phyloP scores from a whole-genome alignment of 169 alveolate species.

The Eimeria tenella region DNA sequence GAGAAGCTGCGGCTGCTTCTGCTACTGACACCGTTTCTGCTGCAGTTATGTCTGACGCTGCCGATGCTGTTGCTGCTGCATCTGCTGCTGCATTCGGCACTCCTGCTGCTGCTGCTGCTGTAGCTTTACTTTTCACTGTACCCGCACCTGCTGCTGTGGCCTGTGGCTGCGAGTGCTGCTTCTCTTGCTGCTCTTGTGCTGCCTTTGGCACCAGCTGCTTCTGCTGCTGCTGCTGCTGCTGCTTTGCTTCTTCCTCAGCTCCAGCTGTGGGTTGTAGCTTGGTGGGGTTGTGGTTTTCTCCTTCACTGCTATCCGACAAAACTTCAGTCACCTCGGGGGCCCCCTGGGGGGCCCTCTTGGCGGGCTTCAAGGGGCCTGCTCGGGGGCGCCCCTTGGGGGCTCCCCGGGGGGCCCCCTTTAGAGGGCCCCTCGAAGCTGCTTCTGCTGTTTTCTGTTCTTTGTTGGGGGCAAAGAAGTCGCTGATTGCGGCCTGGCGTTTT shows the following conservation, averaged over 20 bases:
- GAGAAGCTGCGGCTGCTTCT: background rate
- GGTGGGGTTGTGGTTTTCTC: slow-evolving; percentile 19
- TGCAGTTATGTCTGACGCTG: background rate
- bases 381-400: background rate
- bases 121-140: background rate
- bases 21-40: background rate
- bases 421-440: background rate
- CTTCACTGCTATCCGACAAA: slow-evolving; percentile 9
- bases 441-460: background rate
- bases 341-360: too few species aligned
- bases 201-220: background rate
- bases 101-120: slow-evolving; percentile 43
- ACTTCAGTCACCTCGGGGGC: background rate
- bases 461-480: slow-evolving; percentile 6
- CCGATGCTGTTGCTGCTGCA: background rate
- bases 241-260: background rate
- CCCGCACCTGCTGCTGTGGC: background rate
- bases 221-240: background rate
- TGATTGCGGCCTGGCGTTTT: slow-evolving; percentile 12
- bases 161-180: background rate
- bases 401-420: background rate
- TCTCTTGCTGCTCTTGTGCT: background rate
- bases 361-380: background rate
- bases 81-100: background rate
- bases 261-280: background rate